Base-by-base conservation (phyloP, 2,329 filamentous ascomycete genomes). In the Byssochlamys sp. region DNA sequence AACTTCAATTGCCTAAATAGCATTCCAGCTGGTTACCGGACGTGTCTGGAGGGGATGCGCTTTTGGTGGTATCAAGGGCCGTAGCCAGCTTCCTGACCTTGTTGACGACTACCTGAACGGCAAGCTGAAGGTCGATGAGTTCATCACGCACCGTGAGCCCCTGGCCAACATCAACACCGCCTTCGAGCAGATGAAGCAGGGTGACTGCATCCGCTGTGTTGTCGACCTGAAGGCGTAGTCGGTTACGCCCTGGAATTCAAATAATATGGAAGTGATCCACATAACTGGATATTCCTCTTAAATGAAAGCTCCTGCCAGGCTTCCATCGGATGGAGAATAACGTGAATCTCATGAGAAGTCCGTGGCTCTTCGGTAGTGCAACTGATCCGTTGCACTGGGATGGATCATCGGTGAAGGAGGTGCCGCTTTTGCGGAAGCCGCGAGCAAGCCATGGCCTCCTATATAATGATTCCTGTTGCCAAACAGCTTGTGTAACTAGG, bases 1-100 rank as follows among this genome's bases (percentile, higher is more conserved):
- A 35, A 58, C 51, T 52, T 12, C 58, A 49, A 19, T 57, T 28
- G 61, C 57, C 57, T 35, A 25, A 19, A 26, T 65, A 95, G 90
- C 94, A 72, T 99, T 99, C 87, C 94, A 97, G 81, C 85, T 99
- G 61, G 94, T 99, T 66, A 99, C 94, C 51, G 94, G 94, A 60
- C 91, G 94, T 72, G 89, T 95, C 60, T 99, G 94, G 94, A 95
- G 89, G 79, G 94, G 94, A 56, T 97, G 92, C 72, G 94, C 94
- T 19, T 99, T 99, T 70, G 94, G 94, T 66, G 94, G 94, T 67
- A 91, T 99, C 82, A 99, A 97, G 82, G 94, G 94, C 66, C 91
- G 94, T 70, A 87, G 89, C 33, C 94, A 99, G 79, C 84, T 99
- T 63, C 88, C 89, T 53, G 86, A 82, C 59, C 85, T 99, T 48